Evolutionary conservation across 768 basidiomycete genomes (phyloP).

Genomic region (Trametes sanguinea): DNA sequence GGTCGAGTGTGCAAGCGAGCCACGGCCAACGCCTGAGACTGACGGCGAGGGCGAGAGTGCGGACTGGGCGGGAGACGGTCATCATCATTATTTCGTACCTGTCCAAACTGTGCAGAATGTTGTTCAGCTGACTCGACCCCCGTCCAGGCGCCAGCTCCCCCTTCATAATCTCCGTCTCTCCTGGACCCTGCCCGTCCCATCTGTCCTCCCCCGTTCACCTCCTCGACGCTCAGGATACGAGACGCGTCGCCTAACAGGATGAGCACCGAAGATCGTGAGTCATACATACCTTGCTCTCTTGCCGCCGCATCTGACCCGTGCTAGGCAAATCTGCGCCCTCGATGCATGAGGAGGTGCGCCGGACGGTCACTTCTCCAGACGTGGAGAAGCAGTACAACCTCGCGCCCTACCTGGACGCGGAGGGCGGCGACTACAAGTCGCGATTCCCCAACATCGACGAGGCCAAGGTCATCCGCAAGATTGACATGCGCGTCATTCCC

Average conservation of each 20-base stretch:
- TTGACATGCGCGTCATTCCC: conserved; percentile 42
- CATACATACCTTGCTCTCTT: neutral
- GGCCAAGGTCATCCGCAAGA: conserved; percentile 36
- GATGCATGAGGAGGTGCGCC: neutral
- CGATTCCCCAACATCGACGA: conserved; percentile 31
- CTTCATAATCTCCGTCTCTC: neutral
- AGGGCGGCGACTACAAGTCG: conserved; percentile 23
- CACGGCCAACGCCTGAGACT: too few species aligned
- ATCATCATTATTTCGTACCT: neutral
- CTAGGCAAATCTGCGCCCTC: conserved; percentile 11
- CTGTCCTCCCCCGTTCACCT: neutral
- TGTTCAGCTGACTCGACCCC: conserved; percentile 16
- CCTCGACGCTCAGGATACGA: neutral
- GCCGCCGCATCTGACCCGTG: neutral
- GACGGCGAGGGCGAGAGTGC: too few species aligned
- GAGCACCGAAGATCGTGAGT: conserved; percentile 9
- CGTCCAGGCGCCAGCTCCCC: conserved; percentile 5
- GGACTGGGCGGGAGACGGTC: neutral
- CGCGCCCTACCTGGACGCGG: conserved; percentile 10
- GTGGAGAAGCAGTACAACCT: conserved; percentile 23
- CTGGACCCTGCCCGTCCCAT: neutral
- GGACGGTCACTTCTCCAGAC: conserved; percentile 8
- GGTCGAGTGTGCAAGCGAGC: too few species aligned
- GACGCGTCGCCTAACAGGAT: conserved; percentile 1
- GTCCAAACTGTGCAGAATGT: neutral